phyloP scores from a whole-genome alignment of 2,329 filamentous ascomycete species.

The Fusarium decemcellulare region DNA sequence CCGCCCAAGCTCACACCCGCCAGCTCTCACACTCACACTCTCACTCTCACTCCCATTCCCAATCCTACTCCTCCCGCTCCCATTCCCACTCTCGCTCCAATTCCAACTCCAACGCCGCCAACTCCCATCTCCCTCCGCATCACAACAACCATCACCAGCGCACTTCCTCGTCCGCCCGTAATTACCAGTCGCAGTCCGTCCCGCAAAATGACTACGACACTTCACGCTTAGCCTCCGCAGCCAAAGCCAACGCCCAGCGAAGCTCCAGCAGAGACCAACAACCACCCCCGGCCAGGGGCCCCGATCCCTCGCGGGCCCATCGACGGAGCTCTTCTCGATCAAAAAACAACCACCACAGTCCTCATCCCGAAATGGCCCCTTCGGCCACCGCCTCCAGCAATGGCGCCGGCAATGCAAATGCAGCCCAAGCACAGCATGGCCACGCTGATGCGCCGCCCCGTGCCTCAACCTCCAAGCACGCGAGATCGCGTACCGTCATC shows the following conservation, averaged over 20 bases:
- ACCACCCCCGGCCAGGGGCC: slow-evolving; percentile 65
- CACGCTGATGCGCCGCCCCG: slow-evolving; percentile 54
- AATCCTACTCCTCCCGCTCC: slow-evolving; percentile 37
- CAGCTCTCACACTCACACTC: slow-evolving; percentile 45
- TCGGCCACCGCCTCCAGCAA: slow-evolving; percentile 67
- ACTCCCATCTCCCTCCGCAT: slow-evolving; percentile 43
- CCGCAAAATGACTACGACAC: slow-evolving; percentile 82
- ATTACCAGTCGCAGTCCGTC: slow-evolving; percentile 59
- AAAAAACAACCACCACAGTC: slow-evolving; percentile 53
- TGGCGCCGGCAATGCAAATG: slow-evolving; percentile 65
- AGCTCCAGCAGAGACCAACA: slow-evolving; percentile 75
- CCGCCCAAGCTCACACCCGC: slow-evolving; percentile 41
- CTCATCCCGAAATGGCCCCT: slow-evolving; percentile 63
- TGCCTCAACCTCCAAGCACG: slow-evolving; percentile 62
- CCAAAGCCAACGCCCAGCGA: slow-evolving; percentile 65
- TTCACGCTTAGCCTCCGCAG: slow-evolving; percentile 71
- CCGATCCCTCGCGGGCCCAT: slow-evolving; percentile 63
- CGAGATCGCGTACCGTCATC: slow-evolving; percentile 83
- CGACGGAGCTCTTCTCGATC: slow-evolving; percentile 67
- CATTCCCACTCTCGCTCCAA: slow-evolving; percentile 44
- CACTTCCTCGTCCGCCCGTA: slow-evolving; percentile 56
- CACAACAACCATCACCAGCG: slow-evolving; percentile 53
- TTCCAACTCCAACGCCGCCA: slow-evolving; percentile 45
- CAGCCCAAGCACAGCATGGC: slow-evolving; percentile 59
- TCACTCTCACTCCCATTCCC: slow-evolving; percentile 39